phyloP scores from a whole-genome alignment of 495 filamentous ascomycete genomes.

The Sabuloglossum arenarium region DNA sequence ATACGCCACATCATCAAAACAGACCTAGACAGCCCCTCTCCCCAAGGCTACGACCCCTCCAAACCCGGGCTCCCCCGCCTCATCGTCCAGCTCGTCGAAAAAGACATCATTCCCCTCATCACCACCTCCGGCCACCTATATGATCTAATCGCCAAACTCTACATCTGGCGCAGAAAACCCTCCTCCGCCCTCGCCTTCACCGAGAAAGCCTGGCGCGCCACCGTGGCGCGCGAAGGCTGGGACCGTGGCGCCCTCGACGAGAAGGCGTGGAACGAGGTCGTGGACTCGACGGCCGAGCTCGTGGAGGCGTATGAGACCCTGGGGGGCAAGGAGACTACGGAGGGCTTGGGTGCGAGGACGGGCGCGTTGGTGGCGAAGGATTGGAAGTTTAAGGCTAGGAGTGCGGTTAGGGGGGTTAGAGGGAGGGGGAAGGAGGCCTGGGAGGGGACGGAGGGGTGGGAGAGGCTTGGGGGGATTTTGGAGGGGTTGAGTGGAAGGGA shows the following conservation, averaged over 20 bases:
- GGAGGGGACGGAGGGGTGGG: conserved; percentile 59
- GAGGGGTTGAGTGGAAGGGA: conserved; percentile 30
- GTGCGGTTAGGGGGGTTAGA: conserved; percentile 57
- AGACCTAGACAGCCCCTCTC: conserved; percentile 1
- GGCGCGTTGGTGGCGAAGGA: conserved; percentile 30
- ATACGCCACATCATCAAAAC: conserved; percentile 42
- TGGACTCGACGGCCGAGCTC: conserved; percentile 41
- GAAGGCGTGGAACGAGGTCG: conserved; percentile 35
- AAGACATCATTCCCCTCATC: conserved; percentile 56
- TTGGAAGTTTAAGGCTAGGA: conserved; percentile 81
- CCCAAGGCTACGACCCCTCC: conserved; percentile 5
- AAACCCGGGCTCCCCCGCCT: conserved; percentile 23
- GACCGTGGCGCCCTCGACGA: conserved; percentile 14
- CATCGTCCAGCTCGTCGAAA: conserved; percentile 53
- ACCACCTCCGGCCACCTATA: conserved; percentile 58
- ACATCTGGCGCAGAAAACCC: conserved; percentile 45
- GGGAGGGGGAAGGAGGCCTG: conserved; percentile 65
- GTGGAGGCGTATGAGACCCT: conserved; percentile 46
- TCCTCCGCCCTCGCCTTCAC: conserved; percentile 53
- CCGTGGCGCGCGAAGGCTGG: conserved; percentile 25
- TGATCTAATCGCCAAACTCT: conserved; percentile 47
- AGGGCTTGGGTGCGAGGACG: conserved; percentile 20
- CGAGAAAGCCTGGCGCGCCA: conserved; percentile 73
- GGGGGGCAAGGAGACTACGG: conserved; percentile 27
- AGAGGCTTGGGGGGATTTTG: conserved; percentile 34